These are phyloP conservation scores for Polyrhizophydium stewartii DNA, from an alignment of 371 early-diverging fungal species.

Conservation along the genomic window DNA sequence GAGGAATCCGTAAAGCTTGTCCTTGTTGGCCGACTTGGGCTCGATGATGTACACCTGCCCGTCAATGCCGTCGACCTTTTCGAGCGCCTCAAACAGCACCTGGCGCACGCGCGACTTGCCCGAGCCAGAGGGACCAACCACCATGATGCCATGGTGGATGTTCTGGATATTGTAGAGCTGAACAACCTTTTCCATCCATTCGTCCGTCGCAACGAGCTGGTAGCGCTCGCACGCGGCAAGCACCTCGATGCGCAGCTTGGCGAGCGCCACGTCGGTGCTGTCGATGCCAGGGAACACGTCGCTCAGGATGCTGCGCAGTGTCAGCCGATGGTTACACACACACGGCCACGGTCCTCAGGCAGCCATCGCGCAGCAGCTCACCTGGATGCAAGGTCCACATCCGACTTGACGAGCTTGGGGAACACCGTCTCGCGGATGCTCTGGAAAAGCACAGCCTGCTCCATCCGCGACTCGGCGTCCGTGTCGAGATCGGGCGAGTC, in stretches of 20 bases:
- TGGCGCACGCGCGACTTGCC: slow-evolving; percentile 95
- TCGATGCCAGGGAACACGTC: slow-evolving; percentile 97
- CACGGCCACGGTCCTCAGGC: background rate
- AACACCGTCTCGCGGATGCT: slow-evolving; percentile 95
- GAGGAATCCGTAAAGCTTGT: slow-evolving; percentile 90
- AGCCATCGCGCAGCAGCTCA: background rate
- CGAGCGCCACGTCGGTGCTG: slow-evolving; percentile 76
- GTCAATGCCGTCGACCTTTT: slow-evolving; percentile 82
- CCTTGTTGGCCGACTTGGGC: slow-evolving; percentile 97
- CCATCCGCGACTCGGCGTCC: slow-evolving; percentile 32
- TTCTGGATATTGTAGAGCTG: slow-evolving; percentile 96
- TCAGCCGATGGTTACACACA: too few relatives aligned
- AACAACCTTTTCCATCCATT: slow-evolving; percentile 95
- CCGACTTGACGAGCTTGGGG: slow-evolving; percentile 80
- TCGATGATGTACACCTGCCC: slow-evolving; percentile 93
- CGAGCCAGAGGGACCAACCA: slow-evolving; percentile 96
- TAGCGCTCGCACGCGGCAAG: slow-evolving; percentile 74
- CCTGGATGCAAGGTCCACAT: background rate
- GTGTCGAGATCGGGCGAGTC: background rate
- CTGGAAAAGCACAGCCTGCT: slow-evolving; percentile 92
- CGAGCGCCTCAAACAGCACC: slow-evolving; percentile 83
- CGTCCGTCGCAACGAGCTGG: slow-evolving; percentile 67
- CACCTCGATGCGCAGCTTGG: slow-evolving; percentile 70
- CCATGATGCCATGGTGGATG: slow-evolving; percentile 98
- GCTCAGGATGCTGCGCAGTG: slow-evolving; percentile 67